Base-by-base conservation (phyloP, 129 eudicot genomes). In the Escallonia rubra region DNA sequence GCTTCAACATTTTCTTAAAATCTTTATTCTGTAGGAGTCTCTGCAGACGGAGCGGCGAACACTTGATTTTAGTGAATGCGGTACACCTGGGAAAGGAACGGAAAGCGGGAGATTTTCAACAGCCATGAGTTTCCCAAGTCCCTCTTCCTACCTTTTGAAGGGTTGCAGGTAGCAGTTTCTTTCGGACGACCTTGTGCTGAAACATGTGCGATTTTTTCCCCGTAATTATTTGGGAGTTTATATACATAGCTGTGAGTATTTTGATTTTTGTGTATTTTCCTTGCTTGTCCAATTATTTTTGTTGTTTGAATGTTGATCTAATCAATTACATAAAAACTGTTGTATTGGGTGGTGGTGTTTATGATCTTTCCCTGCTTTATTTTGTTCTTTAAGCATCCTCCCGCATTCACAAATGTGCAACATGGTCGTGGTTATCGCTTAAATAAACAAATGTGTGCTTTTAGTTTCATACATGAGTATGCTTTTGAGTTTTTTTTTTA, bases 51-150 rank as follows among this genome's bases (percentile, higher is more conserved):
- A 93, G 80, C 66, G 96, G 64, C 90, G 99, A 39, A 83, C 77
- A 38, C 86, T 93, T 45, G 99, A 93, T 78, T 93, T 93, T 66
- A 86, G 90, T 47, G 96, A 89, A 69, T 93, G 98, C 54, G 98
- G 76, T 43, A 80, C 92, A 39, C 88, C 96, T 7, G 69, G 70
- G 13, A 86, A 81, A 75, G 79, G 78, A 66, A 64, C 67, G 41
- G 90, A 76, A 56, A 67, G 61, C 68, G 72, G 76, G 61, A 75
- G 76, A 55, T 56, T 7, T 44, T 59, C 84, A 4, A 50, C 74
- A 41, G 66, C 79, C 61, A 63, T 57, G 23, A 83, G 79, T 63
- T 86, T 66, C 59, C 46, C 90, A 34, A 83, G 87, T 56, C 91
- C 95, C 43, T 78, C 89, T 50, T 82, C 96, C 43, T 78, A 83